Base-by-base conservation (phyloP, 2,329 filamentous ascomycete species). In the Lecanicillium sp. region DNA sequence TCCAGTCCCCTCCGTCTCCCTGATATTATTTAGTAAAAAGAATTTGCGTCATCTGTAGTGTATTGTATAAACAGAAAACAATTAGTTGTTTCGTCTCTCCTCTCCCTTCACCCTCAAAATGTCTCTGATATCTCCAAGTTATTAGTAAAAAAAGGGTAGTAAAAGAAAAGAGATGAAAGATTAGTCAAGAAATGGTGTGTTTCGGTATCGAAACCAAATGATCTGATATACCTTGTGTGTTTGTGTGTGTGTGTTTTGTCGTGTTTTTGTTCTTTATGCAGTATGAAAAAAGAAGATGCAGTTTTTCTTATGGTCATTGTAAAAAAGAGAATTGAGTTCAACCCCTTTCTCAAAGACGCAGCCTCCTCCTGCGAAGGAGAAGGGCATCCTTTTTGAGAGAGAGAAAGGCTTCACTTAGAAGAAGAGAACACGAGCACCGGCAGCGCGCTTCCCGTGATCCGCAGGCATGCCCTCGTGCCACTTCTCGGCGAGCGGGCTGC, bases 401-500 rank as follows among this genome's bases (percentile, higher is more conserved):
- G 20, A 5, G 11, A 15, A 39, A 23, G 12, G 19, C 12, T 23
- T n/a, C 8, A 36, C 19, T 24, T 39, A 39, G 36, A 39, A 39
- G 8, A 8, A 39, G 36, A 23, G 24, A 26, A 6, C 19, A 26
- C 19, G 36, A 23, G 36, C 30, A n/a, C 8, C n/a, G 30, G 30
- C 15, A 29, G 12, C 12, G 26, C 32, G 7, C 32, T 35, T 42
- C 24, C 39, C 39, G 27, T 53, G 43, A 43, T 43, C 26, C 30
- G 48, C 26, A 4, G 36, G 15, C 32, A 32, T 43, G 37, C 19
- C 39, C 20, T 49, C 29, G 45, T 49, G 42, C 61, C 58, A 63
- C 41, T 51, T 45, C 32, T 57, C 38, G 14, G 53, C 52, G 12
- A 41, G 54, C n/a, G 66, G 66, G 19, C 64, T 61, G 15, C 65